A percentile compares a stretch with the other conserved stretches of the same genome.
Evolutionary conservation across 2,329 filamentous ascomycete genomes (phyloP).

Genomic region (Pseudogymnoascus sp.): DNA sequence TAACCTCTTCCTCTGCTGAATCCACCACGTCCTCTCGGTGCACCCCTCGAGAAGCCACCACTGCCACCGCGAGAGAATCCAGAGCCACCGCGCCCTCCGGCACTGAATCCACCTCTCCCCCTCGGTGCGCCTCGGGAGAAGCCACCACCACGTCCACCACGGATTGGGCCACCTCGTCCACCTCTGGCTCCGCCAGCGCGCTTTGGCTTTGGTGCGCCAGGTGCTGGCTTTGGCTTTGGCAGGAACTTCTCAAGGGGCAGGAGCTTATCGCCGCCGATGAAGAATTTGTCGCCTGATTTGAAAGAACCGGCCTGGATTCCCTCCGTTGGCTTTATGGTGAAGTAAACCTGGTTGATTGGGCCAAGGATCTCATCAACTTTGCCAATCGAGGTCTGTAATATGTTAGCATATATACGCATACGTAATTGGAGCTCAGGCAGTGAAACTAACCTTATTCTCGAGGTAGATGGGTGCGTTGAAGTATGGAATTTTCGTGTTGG

Average conservation of each 20-base stretch:
- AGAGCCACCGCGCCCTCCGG: slow-evolving; percentile 33
- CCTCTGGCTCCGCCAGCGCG: slow-evolving; percentile 54
- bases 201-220: slow-evolving; percentile 61
- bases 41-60: slow-evolving; percentile 19
- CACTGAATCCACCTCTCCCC: slow-evolving; percentile 42
- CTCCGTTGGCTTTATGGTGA: slow-evolving; percentile 95
- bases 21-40: slow-evolving; percentile 18
- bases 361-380: slow-evolving; percentile 98
- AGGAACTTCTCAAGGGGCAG: slow-evolving; percentile 93
- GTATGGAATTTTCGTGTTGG: slow-evolving; percentile 92
- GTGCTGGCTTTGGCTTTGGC: slow-evolving; percentile 75
- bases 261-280: slow-evolving; percentile 88
- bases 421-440: not conserved
- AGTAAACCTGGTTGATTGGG: slow-evolving; percentile 95
- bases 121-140: slow-evolving; percentile 40
- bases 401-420: slow-evolving; percentile 11
- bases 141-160: slow-evolving; percentile 33
- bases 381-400: slow-evolving; percentile 64
- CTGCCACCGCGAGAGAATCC: slow-evolving; percentile 34
- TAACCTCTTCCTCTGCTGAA: slow-evolving; percentile 26
- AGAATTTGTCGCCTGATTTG: slow-evolving; percentile 96
- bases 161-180: slow-evolving; percentile 35
- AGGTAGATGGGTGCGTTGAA: slow-evolving; percentile 99
- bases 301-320: slow-evolving; percentile 92
- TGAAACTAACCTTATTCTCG: slow-evolving; percentile 72